Conservation (phyloP, 257 asterid genomes). For the Nicotiana undulata region DNA sequence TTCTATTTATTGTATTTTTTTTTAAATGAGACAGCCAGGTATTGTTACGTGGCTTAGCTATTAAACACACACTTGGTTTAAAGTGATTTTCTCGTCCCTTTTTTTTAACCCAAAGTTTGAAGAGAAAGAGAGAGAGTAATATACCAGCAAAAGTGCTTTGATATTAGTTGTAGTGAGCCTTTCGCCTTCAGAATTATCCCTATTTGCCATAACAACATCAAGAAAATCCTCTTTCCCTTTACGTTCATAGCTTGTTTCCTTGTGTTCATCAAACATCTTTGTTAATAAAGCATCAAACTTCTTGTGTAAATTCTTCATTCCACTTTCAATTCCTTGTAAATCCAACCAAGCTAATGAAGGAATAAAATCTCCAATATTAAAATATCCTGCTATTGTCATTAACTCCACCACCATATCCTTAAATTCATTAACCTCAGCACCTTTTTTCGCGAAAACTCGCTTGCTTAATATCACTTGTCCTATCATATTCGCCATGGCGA, state of each 20-base stretch:
- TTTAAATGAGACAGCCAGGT: neutral
- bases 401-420: conserved; percentile 55
- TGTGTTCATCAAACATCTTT: conserved; percentile 36
- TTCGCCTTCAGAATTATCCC: conserved; percentile 26
- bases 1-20: neutral
- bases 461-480: conserved; percentile 41
- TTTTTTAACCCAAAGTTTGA: neutral
- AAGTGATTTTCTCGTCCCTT: neutral
- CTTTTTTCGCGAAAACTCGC: conserved; percentile 27
- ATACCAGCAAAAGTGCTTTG: conserved; percentile 43
- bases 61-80: neutral
- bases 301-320: conserved; percentile 37
- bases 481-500: conserved; percentile 44
- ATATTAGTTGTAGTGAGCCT: conserved; percentile 29
- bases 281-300: conserved; percentile 35
- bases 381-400: conserved; percentile 36
- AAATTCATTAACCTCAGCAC: conserved; percentile 34
- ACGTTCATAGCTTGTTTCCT: conserved; percentile 17
- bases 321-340: conserved; percentile 36
- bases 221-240: conserved; percentile 37
- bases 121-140: neutral
- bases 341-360: conserved; percentile 49
- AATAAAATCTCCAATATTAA: conserved; percentile 44
- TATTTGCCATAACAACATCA: conserved; percentile 29
- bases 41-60: neutral